Evolutionary conservation across 2,329 filamentous ascomycete species (phyloP).

Genomic region (Corniculantispora saksenae): DNA sequence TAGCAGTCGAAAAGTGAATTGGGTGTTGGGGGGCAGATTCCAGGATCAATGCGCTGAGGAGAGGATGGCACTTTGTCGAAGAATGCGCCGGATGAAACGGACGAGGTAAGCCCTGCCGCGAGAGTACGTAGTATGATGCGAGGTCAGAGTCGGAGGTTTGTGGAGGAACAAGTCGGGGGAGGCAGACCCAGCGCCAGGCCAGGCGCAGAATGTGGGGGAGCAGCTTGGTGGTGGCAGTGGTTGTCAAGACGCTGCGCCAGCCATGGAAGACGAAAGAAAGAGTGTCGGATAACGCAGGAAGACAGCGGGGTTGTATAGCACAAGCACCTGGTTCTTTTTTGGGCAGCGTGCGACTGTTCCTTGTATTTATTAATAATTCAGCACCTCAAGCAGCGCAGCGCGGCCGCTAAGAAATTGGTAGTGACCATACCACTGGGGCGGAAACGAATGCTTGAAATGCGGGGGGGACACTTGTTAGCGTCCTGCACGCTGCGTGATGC

Average conservation of each 20-base stretch:
- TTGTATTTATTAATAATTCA: background rate
- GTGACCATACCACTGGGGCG: background rate
- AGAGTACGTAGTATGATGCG: background rate
- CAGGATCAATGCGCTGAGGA: background rate
- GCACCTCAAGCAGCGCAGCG: background rate
- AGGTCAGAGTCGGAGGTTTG: background rate
- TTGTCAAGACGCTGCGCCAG: too few species aligned
- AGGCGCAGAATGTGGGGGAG: slow-evolving; percentile 2
- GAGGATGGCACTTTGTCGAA: too few species aligned
- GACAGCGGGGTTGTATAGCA: background rate
- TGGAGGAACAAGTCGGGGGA: slow-evolving; percentile 1
- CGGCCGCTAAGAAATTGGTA: background rate
- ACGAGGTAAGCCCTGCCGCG: background rate
- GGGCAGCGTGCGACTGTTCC: background rate
- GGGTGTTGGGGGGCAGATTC: too few species aligned
- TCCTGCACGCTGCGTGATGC: too few species aligned
- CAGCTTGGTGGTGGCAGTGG: too few species aligned
- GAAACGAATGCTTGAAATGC: background rate
- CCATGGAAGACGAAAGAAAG: too few species aligned
- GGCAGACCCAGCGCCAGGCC: background rate
- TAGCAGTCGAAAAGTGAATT: too few species aligned
- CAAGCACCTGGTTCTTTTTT: background rate
- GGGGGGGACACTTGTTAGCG: background rate
- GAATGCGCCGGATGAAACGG: too few species aligned
- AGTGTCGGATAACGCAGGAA: background rate